A percentile compares a stretch with the other conserved stretches of the same genome.
Conservation (phyloP, 139 green algal species). For the Prasinococcaceae sp. region DNA sequence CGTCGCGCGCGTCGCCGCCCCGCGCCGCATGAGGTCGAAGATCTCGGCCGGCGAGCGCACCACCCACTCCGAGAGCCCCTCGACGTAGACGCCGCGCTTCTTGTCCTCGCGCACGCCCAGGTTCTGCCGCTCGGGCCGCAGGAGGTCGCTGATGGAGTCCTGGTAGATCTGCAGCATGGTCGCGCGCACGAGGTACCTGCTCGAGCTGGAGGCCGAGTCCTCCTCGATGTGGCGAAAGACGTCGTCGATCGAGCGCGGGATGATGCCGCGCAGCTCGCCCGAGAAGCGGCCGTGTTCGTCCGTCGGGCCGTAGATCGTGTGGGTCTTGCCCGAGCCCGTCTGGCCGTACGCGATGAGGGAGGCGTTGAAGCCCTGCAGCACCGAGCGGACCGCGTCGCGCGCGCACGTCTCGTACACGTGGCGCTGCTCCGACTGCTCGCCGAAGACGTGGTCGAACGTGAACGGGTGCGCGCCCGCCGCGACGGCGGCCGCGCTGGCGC, state of each 20-base stretch:
- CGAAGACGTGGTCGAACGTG: slow-evolving; percentile 84
- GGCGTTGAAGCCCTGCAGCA: slow-evolving; percentile 34
- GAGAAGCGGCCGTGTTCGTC: too few relatives aligned
- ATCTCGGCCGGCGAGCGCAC: slow-evolving; percentile 53
- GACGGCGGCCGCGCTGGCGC: neutral
- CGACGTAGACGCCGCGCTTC: slow-evolving; percentile 42
- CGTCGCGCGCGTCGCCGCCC: slow-evolving; percentile 54
- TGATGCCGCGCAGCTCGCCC: slow-evolving; percentile 52
- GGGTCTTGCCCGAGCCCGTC: slow-evolving; percentile 26
- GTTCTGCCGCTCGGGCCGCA: slow-evolving; percentile 75
- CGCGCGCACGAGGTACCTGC: slow-evolving; percentile 78
- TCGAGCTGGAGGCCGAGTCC: slow-evolving; percentile 48
- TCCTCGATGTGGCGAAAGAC: slow-evolving; percentile 80
- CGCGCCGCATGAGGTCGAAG: slow-evolving; percentile 69
- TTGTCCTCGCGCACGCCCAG: slow-evolving; percentile 68
- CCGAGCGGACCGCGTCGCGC: slow-evolving; percentile 54
- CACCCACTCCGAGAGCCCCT: slow-evolving; percentile 81
- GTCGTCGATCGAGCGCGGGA: slow-evolving; percentile 83
- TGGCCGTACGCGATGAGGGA: slow-evolving; percentile 29
- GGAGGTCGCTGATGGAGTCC: slow-evolving; percentile 82
- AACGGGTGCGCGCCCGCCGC: slow-evolving; percentile 29
- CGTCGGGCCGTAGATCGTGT: slow-evolving; percentile 20
- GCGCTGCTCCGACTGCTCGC: slow-evolving; percentile 51
- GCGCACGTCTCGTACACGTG: slow-evolving; percentile 65
- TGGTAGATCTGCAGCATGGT: slow-evolving; percentile 96